These are phyloP conservation scores for Kwoniella bestiolae DNA, from an alignment of 768 basidiomycete species.

Conservation along the genomic window DNA sequence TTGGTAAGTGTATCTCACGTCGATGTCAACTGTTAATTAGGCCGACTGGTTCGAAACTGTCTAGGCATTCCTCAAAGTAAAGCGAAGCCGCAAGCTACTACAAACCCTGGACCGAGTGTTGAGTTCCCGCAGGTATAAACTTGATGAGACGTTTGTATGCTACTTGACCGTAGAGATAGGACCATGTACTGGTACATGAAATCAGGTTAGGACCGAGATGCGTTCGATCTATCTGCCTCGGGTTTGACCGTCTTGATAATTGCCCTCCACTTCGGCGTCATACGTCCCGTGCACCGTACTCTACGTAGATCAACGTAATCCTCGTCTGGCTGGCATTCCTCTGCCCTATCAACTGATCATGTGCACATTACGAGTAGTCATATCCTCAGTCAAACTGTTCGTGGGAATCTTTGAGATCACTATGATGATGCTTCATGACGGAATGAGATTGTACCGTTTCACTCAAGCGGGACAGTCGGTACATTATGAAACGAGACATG, in stretches of 20 bases:
- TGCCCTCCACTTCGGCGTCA: neutral
- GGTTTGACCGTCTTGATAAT: neutral
- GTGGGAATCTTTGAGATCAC: neutral
- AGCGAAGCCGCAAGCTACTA: neutral
- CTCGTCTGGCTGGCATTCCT: neutral
- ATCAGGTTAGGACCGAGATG: neutral
- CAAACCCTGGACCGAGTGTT: neutral
- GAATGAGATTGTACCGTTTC: neutral
- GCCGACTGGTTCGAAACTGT: too few species aligned
- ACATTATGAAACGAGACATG: too few species aligned
- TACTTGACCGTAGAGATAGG: too few species aligned
- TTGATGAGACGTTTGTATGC: too few species aligned
- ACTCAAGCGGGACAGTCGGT: neutral
- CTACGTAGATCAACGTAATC: neutral
- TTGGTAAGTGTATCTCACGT: conserved; percentile 11
- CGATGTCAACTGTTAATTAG: neutral
- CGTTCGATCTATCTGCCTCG: neutral
- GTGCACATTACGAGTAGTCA: neutral
- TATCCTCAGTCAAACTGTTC: neutral
- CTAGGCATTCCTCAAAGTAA: neutral
- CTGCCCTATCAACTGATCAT: neutral
- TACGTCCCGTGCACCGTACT: neutral
- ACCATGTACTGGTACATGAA: neutral
- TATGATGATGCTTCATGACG: neutral
- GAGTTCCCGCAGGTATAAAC: neutral